Conservation (phyloP, 352 stramenopile genomes). For the Pythium sukuiense region DNA sequence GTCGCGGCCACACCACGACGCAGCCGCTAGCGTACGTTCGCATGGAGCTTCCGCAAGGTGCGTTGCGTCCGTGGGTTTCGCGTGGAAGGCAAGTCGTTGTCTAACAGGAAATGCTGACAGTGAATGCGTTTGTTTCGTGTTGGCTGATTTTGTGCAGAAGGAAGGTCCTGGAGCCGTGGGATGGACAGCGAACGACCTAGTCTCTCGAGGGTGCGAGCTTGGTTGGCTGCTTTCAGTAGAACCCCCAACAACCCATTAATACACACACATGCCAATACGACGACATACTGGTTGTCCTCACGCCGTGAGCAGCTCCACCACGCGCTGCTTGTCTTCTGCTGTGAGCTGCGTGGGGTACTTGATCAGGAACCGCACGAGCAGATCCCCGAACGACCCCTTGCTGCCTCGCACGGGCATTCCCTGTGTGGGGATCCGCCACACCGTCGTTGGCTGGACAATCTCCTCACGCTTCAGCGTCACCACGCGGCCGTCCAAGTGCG, state of each 20-base stretch:
- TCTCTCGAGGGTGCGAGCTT: not conserved
- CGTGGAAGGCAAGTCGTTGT: not conserved
- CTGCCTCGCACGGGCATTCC: slow-evolving; percentile 89
- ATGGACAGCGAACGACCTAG: not conserved
- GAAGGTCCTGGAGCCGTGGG: not conserved
- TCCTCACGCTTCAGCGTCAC: slow-evolving; percentile 72
- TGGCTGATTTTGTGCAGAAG: not conserved
- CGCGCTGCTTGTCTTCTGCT: slow-evolving; percentile 10
- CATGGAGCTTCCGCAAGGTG: not conserved
- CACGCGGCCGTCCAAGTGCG: slow-evolving; percentile 87
- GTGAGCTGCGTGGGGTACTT: slow-evolving; percentile 80
- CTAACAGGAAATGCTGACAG: not conserved
- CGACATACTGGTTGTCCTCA: not conserved
- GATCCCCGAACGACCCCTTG: slow-evolving; percentile 56
- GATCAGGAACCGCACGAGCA: slow-evolving; percentile 93
- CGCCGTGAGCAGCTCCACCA: slow-evolving; percentile 11
- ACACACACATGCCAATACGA: slow-evolving; percentile 3
- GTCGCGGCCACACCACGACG: not conserved
- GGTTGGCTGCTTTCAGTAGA: not conserved
- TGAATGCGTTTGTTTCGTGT: not conserved
- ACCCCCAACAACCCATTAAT: slow-evolving; percentile 4
- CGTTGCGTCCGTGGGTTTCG: not conserved
- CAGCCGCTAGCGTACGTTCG: not conserved
- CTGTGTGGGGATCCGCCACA: slow-evolving; percentile 83
- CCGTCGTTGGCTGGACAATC: slow-evolving; percentile 83